Evolutionary conservation across 2,329 filamentous ascomycete species (phyloP).

Genomic region (Orbilia javanica): DNA sequence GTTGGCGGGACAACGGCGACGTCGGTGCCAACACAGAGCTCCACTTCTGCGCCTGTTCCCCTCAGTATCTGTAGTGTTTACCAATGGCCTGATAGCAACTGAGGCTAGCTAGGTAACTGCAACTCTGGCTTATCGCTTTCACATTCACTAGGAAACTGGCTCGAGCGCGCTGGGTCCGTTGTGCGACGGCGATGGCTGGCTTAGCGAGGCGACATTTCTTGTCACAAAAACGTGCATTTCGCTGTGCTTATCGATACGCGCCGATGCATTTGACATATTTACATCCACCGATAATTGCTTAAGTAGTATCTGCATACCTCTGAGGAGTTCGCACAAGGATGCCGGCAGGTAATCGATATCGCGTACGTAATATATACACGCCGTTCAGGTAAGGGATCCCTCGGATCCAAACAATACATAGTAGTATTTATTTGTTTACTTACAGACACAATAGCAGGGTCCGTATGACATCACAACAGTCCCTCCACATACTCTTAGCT

Average conservation of each 20-base stretch:
- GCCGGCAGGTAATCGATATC: too few relatives aligned
- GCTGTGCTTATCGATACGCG: neutral
- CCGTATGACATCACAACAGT: too few relatives aligned
- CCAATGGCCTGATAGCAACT: conserved; percentile 9
- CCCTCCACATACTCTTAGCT: too few relatives aligned
- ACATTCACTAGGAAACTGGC: neutral
- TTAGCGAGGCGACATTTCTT: neutral
- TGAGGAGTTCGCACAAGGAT: too few relatives aligned
- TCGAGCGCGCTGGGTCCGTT: neutral
- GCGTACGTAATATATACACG: too few relatives aligned
- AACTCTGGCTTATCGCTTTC: conserved; percentile 29
- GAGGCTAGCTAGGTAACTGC: conserved; percentile 6
- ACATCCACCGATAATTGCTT: too few relatives aligned
- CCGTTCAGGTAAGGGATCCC: too few relatives aligned
- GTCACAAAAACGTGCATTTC: neutral
- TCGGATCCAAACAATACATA: too few relatives aligned
- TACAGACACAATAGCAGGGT: too few relatives aligned
- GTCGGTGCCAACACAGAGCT: conserved; percentile 34
- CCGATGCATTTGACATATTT: too few relatives aligned
- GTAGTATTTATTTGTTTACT: too few relatives aligned
- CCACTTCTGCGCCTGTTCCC: neutral
- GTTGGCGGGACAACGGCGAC: conserved; percentile 42
- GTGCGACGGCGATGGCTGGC: neutral
- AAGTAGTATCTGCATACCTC: too few relatives aligned
- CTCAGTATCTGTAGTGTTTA: conserved; percentile 6